Conservation (phyloP, 768 basidiomycete species). For the Mycena vitilis region DNA sequence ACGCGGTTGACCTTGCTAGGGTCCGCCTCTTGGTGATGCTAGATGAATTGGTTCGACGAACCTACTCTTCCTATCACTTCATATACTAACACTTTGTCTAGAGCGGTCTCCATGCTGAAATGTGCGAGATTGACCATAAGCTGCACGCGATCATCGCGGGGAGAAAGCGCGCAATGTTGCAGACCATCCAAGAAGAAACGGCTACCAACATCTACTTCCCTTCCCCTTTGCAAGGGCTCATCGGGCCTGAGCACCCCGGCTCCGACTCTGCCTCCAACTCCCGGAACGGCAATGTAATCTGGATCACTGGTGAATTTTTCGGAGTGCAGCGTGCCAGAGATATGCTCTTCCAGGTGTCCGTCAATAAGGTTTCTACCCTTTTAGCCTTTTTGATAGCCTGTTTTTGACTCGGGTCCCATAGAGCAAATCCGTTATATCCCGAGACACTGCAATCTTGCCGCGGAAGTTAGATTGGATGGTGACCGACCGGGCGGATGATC, state of each 20-base stretch:
- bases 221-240: slow-evolving; percentile 87
- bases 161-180: slow-evolving; percentile 86
- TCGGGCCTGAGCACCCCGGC: slow-evolving; percentile 71
- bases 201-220: slow-evolving; percentile 97
- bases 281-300: slow-evolving; percentile 83
- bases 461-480: slow-evolving; percentile 99
- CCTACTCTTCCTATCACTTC: not conserved
- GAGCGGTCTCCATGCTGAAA: slow-evolving; percentile 92
- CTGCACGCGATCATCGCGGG: slow-evolving; percentile 92
- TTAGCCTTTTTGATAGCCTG: slow-evolving; percentile 16
- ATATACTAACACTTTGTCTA: slow-evolving; percentile 45
- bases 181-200: slow-evolving; percentile 96
- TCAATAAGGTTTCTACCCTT: slow-evolving; percentile 75
- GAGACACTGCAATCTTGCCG: slow-evolving; percentile 94
- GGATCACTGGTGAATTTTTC: slow-evolving; percentile 98
- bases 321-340: slow-evolving; percentile 95
- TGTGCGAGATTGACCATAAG: slow-evolving; percentile 95
- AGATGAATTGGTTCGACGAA: slow-evolving; percentile 85
- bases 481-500: slow-evolving; percentile 93
- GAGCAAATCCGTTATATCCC: slow-evolving; percentile 90
- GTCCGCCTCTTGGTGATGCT: slow-evolving; percentile 93
- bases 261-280: slow-evolving; percentile 51
- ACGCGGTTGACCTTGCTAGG: slow-evolving; percentile 91
- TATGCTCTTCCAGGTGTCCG: slow-evolving; percentile 91
- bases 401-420: slow-evolving; percentile 45